Evolutionary conservation across 1,139 yeast species (phyloP).

Genomic region (Taphrina sp.): DNA sequence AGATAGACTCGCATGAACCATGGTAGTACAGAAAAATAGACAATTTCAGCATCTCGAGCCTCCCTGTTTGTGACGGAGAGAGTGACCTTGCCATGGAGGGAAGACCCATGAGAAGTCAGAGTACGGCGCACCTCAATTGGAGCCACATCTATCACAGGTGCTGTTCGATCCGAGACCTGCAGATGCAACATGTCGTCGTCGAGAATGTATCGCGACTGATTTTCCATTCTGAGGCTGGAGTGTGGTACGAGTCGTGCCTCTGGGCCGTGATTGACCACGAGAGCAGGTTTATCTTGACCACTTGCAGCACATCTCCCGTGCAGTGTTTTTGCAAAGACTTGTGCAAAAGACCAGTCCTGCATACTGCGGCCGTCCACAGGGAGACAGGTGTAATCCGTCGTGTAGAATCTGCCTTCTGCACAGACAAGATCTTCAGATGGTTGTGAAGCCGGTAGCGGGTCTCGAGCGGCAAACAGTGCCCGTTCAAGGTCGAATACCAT

Average conservation of each 20-base stretch:
- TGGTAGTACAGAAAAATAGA: slow-evolving; percentile 80
- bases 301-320: slow-evolving; percentile 31
- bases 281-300: background rate
- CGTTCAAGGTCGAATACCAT: slow-evolving; percentile 72
- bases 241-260: slow-evolving; percentile 15
- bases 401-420: slow-evolving; percentile 57
- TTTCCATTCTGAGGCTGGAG: background rate
- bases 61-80: slow-evolving; percentile 70
- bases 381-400: slow-evolving; percentile 69
- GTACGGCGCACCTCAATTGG: slow-evolving; percentile 80
- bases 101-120: slow-evolving; percentile 46
- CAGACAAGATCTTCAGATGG: slow-evolving; percentile 69
- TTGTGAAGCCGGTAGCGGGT: slow-evolving; percentile 50
- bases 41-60: slow-evolving; percentile 50
- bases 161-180: background rate
- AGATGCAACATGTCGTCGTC: slow-evolving; percentile 16
- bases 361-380: slow-evolving; percentile 59
- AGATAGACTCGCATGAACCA: slow-evolving; percentile 89
- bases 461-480: slow-evolving; percentile 50
- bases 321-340: slow-evolving; percentile 51
- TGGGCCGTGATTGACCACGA: slow-evolving; percentile 8
- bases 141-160: slow-evolving; percentile 46
- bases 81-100: slow-evolving; percentile 68
- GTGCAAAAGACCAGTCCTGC: slow-evolving; percentile 56
- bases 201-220: background rate